Base-by-base conservation (phyloP, 78 protist species). In the Tieghemostelium lacteum region DNA sequence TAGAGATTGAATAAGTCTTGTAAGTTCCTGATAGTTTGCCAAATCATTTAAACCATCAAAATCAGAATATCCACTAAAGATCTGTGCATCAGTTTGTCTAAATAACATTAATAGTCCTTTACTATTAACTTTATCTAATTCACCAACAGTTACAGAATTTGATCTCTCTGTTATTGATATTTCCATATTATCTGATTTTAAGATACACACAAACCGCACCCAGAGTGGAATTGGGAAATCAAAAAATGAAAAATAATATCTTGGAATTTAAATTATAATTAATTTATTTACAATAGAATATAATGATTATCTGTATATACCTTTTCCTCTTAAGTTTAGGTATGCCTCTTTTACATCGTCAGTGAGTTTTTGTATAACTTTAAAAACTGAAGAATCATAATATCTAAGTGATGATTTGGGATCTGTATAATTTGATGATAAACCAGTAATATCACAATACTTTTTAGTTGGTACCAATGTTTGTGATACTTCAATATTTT, bases 61-160 rank as follows among this genome's bases (percentile, higher is more conserved):
- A 39, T 64, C 62, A 31, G 29, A 58, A 33, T 67, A 86, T 0
- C 93, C 93, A n/a, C 69, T 34, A 60, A 86, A 86, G 3, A 86
- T 86, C 63, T 86, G 93, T 40, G 75, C 77, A 45, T 86, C 93
- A 10, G 70, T 54, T 45, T 66, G 78, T 83, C 91, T 83, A 57
- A 83, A 69, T 39, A 83, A 70, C 55, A 70, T 83, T 0, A 66
- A 16, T 50, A 83, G 66, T 29, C 75, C 91, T 6, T 33, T 5
- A 26, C 77, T 57, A 57, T 73, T 17, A 26, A 83, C 63, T 16
- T 39, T 57, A 58, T 83, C 91, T 33, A 83, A 69, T 12, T 69
- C 91, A 55, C 55, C 55, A 45, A 45, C n/a, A 8, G 80, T 69
- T 57, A 83, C 66, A 42, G 63, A 73, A 83, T 83, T 83, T 16